Base-by-base conservation (phyloP, 345 rosid species). In the Eucalyptus albens region DNA sequence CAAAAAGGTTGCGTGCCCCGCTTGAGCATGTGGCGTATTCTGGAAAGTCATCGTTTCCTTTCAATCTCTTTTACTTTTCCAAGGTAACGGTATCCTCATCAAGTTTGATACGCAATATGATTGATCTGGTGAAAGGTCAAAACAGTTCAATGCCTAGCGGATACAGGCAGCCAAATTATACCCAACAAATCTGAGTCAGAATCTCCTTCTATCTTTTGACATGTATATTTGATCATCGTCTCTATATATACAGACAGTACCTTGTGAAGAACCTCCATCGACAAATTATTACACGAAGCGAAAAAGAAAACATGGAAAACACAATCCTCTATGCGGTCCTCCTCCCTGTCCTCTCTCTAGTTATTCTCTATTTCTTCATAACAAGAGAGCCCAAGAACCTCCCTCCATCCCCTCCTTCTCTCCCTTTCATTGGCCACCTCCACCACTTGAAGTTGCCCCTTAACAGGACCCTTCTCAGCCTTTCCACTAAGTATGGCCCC, bases 371-470 rank as follows among this genome's bases (percentile, higher is more conserved):
- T 24, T 33, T 87, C 87, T 67, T 91, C 27, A 33, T 91, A 31
- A 26, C 29, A 88, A 40, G 65, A 60, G 15, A 56, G 10, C 67
- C 40, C 44, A 87, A 60, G 22, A 92, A 90, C 11, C 92, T 92
- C 42, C 94, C 94, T 5, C 94, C 94, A 11, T 88, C 90, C 89
- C 94, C 94, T 22, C 87, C 85, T 80, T 67, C 92, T 15, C 86
- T 92, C 9, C 94, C 94, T 3, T 83, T 94, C 47, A 31, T 94
- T 8, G 94, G 95, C 31, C 94, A 94, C 91, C 93, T 94, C 65
- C 93, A 90, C 86, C 94, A 89, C 90, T 44, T 91, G 9, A 90
- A 90, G 87, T 92, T 67, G 10, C 93, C 91, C 33, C 44, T 72
- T 33, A 12, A 72, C 26, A 17, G 82, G 44, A 72, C 26, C 24